Evolutionary conservation across 768 basidiomycete genomes (phyloP), one percentile per base, ranked within the genome.

Genomic region (Boletellus emodensis): DNA sequence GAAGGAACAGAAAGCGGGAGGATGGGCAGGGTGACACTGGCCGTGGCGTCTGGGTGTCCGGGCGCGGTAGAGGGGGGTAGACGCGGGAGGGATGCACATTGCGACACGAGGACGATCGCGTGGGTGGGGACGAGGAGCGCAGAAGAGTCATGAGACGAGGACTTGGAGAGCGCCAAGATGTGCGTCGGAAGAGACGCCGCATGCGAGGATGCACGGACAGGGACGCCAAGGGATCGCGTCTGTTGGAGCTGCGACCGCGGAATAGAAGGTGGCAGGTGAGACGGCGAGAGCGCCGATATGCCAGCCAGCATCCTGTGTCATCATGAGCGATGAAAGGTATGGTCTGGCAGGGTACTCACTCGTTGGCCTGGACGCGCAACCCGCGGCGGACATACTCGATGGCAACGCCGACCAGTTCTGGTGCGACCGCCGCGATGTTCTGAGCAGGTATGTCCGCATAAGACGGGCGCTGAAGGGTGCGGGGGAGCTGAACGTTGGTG

Each of bases 71-170:
- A 57, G 9, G 72, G 56, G 0, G 82, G 78, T 24, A 87, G 73
- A 20, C 74, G 66, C 1, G 85, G 82, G 6, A 90, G 74, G 38
- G 77, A 73, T 15, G 87, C 70, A 63, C 86, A 91, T 61, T 87
- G 75, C 0, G 83, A 73, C 7, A 84, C 84, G 47, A 91, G 75
- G 38, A 90, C 74, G 45, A 88, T 67, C 32, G 81, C 79, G 67
- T 92, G 89, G 11, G 81, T 76, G 5, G 90, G 83, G 56, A 78
- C 83, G 46, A 90, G 72, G 10, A 75, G 58, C 6, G 56, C 53
- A n/a, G 69, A 62, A 40, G 71, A 55, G 49, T 70, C 66, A 30
- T 62, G 58, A 13, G 66, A 58, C 48, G 55, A 64, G 43, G 61
- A 56, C 54, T 44, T 65, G 1, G 52, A 62, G 42, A 84, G 63